Conservation (phyloP, 2,329 filamentous ascomycete species). For the Aspergillus ruber region DNA sequence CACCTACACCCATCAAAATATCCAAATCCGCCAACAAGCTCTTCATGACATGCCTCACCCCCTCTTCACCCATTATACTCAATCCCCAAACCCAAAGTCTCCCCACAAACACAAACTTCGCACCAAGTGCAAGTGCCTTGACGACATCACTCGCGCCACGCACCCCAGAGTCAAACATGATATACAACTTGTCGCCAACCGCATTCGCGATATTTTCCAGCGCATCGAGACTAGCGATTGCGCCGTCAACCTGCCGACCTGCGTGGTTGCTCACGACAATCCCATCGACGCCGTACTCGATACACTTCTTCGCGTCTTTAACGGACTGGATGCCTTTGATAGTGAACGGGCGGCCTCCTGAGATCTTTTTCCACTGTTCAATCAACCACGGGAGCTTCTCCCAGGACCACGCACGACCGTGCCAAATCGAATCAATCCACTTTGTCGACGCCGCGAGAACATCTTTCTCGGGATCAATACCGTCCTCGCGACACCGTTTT, state of each 20-base stretch:
- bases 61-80: constrained; percentile 54
- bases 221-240: constrained; percentile 54
- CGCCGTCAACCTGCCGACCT: constrained; percentile 59
- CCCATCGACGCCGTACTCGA: constrained; percentile 57
- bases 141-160: constrained; percentile 52
- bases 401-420: constrained; percentile 59
- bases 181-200: constrained; percentile 45
- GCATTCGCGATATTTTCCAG: constrained; percentile 53
- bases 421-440: constrained; percentile 63
- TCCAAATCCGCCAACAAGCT: constrained; percentile 57
- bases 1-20: constrained; percentile 55
- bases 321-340: constrained; percentile 67
- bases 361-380: constrained; percentile 49
- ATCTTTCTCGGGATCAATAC: constrained; percentile 49
- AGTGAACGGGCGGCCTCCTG: constrained; percentile 51
- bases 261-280: constrained; percentile 68
- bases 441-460: constrained; percentile 51
- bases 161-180: constrained; percentile 58
- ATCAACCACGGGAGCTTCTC: constrained; percentile 61
- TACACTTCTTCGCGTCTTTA: constrained; percentile 55
- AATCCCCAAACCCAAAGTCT: constrained; percentile 56
- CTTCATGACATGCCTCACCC: constrained; percentile 57
- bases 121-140: constrained; percentile 57
- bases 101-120: constrained; percentile 57
- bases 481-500: constrained; percentile 44